Base-by-base conservation (phyloP, 805 yeast species). In the Metschnikowia picachoensis region DNA sequence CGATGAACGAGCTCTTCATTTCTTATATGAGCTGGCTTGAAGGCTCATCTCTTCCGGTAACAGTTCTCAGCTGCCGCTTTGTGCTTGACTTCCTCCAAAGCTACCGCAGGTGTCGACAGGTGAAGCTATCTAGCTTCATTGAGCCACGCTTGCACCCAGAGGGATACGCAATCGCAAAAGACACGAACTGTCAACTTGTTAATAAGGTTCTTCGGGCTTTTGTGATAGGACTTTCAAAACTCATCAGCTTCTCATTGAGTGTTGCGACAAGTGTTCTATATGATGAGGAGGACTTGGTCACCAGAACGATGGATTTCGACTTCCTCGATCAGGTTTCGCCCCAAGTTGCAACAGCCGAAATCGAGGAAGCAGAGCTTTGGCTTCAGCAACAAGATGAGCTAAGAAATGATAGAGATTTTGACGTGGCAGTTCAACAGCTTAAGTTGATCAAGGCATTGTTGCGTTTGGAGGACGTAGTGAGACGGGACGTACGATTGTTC, bases 271-370 rank as follows among this genome's bases (percentile, higher is more conserved):
- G 82, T n/a, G 83, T 80, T 8, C 67, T 85, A 10, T 79, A 77
- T 51, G 89, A 85, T 57, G 94, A 84, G 57, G 94, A 86, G 59
- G 95, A 87, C 63, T 65, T 86, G 30, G 81, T 82, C 46, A 77
- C 85, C 1, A 78, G 83, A 53, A 72, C 73, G 12, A 79, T 83
- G 82, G 82, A 80, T 33, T 55, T 71, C 73, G 56, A 52, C 49
- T 66, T 65, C 43, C 60, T 70, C 39, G 39, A 42, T 12, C 59
- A 54, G 39, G 56, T 67, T 8, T 46, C 61, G 11, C 42, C 59
- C 4, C 57, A 55, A 15, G 50, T 54, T 8, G 60, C 67, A 0
- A 30, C 58, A 5, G 52, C 55, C 8, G 66, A 61, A n/a, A 47
- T 81, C 7, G 61, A 67, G 4, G 48, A 48, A 8, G 58, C 77